A percentile compares a stretch with the other conserved stretches of the same genome.
Evolutionary conservation across 306 rosid genomes (phyloP).

Genomic region (Quercus parvula): DNA sequence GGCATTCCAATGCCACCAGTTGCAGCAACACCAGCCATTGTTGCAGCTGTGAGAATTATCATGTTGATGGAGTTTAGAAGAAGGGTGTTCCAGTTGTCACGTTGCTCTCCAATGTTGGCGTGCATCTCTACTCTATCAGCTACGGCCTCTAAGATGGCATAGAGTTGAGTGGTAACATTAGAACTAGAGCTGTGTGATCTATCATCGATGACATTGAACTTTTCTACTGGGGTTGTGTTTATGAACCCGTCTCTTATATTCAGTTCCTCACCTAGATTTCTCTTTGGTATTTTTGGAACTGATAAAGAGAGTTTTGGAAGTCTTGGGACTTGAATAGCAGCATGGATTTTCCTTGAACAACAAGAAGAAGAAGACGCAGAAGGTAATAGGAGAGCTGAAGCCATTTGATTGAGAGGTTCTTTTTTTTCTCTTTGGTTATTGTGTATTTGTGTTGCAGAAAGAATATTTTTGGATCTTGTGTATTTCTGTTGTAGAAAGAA

Average conservation of each 20-base stretch:
- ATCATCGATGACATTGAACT: background rate
- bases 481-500: background rate
- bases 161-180: slow-evolving; percentile 25
- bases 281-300: slow-evolving; percentile 27
- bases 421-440: background rate
- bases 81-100: slow-evolving; percentile 69
- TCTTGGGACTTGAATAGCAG: slow-evolving; percentile 50
- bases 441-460: background rate
- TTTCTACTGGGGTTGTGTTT: slow-evolving; percentile 19
- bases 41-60: slow-evolving; percentile 72
- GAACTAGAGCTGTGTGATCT: background rate
- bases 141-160: slow-evolving; percentile 50
- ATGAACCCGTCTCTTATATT: slow-evolving; percentile 27
- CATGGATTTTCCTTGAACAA: slow-evolving; percentile 33
- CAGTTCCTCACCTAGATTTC: slow-evolving; percentile 34
- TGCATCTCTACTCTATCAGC: slow-evolving; percentile 72
- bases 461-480: background rate
- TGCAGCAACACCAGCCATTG: slow-evolving; percentile 51
- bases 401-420: slow-evolving; percentile 27
- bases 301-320: slow-evolving; percentile 25
- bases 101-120: slow-evolving; percentile 52
- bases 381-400: slow-evolving; percentile 30
- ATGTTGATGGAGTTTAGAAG: slow-evolving; percentile 66
- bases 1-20: slow-evolving; percentile 18
- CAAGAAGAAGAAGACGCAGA: slow-evolving; percentile 20